Percentiles rank a stretch among this genome's conserved stretches.
These are phyloP conservation scores for Flaveria floridana DNA, from an alignment of 140 eudicot species.

Conservation along the genomic window DNA sequence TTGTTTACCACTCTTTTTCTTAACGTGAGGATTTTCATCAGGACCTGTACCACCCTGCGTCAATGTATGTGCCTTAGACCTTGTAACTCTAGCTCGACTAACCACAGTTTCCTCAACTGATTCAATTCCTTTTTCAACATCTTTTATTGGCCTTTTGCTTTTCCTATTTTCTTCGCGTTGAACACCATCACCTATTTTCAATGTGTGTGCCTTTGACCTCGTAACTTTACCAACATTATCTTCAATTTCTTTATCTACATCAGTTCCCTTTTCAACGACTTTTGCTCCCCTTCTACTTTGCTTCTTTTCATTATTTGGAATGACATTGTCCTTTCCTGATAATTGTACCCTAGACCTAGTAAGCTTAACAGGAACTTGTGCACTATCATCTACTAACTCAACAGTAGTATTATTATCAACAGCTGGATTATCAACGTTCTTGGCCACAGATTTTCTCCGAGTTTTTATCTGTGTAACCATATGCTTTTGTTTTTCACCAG, in stretches of 20 bases:
- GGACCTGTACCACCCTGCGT: slow-evolving; percentile 23
- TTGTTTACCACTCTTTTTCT: slow-evolving; percentile 36
- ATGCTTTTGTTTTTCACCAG: slow-evolving; percentile 27
- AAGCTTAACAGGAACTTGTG: slow-evolving; percentile 27
- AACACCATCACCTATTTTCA: slow-evolving; percentile 22
- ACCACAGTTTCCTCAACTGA: slow-evolving; percentile 23
- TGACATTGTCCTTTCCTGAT: slow-evolving; percentile 15
- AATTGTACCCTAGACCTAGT: slow-evolving; percentile 36
- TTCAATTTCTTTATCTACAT: slow-evolving; percentile 24
- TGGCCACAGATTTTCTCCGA: slow-evolving; percentile 30
- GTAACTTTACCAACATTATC: slow-evolving; percentile 35
- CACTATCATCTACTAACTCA: slow-evolving; percentile 13
- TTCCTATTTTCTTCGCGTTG: slow-evolving; percentile 28
- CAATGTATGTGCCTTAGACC: slow-evolving; percentile 33
- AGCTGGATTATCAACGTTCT: slow-evolving; percentile 23
- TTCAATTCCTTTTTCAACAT: slow-evolving; percentile 20
- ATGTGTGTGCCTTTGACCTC: slow-evolving; percentile 33
- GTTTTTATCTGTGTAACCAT: slow-evolving; percentile 20
- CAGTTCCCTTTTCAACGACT: slow-evolving; percentile 20
- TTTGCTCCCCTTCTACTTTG: slow-evolving; percentile 28
- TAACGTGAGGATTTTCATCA: slow-evolving; percentile 20
- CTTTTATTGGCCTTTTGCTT: slow-evolving; percentile 19
- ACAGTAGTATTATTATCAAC: slow-evolving; percentile 25
- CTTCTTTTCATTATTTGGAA: slow-evolving; percentile 26
- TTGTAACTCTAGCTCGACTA: slow-evolving; percentile 40